Conservation (phyloP, 2,329 filamentous ascomycete species). For the Penicillium sp. region DNA sequence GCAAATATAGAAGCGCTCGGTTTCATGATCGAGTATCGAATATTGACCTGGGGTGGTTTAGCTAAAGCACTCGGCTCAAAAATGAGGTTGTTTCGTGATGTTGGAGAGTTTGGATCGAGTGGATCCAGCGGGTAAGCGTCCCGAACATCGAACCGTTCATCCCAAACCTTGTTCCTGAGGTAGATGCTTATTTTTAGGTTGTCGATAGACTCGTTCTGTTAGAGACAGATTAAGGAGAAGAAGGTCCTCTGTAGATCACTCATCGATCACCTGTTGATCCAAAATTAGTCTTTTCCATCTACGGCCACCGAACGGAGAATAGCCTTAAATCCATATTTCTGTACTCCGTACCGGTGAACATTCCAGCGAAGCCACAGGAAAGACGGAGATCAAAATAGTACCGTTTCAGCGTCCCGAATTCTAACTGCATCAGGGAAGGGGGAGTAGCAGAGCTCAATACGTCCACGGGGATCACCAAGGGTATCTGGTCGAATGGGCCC, state of each 20-base stretch:
- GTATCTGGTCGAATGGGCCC: no score
- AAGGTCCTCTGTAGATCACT: not conserved
- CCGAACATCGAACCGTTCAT: not conserved
- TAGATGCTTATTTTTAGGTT: not conserved
- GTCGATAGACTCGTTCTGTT: not conserved
- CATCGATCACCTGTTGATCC: not conserved
- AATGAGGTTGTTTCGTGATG: not conserved
- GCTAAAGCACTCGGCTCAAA: not conserved
- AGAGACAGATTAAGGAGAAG: not conserved
- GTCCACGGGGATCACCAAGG: no score
- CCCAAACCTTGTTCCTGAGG: not conserved
- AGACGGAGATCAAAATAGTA: no score
- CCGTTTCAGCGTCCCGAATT: no score
- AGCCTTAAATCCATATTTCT: no score
- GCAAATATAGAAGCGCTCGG: no score
- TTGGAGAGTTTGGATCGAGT: not conserved
- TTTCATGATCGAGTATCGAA: not conserved
- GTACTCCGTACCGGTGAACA: no score
- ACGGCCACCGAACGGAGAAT: not conserved
- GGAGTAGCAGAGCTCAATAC: no score
- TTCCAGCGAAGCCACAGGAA: no score
- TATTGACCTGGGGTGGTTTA: no score
- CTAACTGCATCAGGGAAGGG: no score
- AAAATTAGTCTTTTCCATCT: not conserved
- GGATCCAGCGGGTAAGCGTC: not conserved